Percentiles rank a stretch among this genome's conserved stretches.
phyloP scores from a whole-genome alignment of 1,284 basidiomycete species.

The Tilletia walkeri region DNA sequence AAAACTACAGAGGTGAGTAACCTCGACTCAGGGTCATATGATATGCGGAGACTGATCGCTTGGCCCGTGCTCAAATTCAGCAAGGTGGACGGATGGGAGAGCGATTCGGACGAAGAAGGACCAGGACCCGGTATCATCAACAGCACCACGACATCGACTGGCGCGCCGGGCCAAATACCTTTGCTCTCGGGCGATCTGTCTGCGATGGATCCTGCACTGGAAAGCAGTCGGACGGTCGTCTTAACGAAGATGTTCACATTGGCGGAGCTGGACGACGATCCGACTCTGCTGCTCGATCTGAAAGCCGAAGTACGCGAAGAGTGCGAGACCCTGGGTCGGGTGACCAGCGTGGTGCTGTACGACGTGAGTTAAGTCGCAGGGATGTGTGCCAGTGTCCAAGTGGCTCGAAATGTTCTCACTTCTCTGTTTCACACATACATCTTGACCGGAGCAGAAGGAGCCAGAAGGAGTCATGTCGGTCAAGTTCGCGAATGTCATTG shows the following conservation, averaged over 20 bases:
- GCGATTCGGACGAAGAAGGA: constrained; percentile 37
- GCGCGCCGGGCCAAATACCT: background rate
- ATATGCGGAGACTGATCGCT: background rate
- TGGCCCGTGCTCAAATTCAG: constrained; percentile 8
- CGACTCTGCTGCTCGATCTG: constrained; percentile 81
- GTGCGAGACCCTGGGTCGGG: constrained; percentile 80
- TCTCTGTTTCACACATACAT: background rate
- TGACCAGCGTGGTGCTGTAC: constrained; percentile 93
- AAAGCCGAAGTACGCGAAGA: constrained; percentile 96
- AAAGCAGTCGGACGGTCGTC: constrained; percentile 74
- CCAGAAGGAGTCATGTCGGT: constrained; percentile 92
- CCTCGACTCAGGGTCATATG: no score
- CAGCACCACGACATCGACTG: constrained; percentile 5
- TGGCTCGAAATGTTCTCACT: no score
- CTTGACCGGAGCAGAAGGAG: constrained; percentile 68
- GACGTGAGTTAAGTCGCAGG: constrained; percentile 67
- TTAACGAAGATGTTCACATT: constrained; percentile 93
- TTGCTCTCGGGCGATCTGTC: constrained; percentile 2
- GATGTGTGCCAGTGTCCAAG: no score
- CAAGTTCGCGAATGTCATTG: constrained; percentile 82
- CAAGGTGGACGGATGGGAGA: constrained; percentile 51
- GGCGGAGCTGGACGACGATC: constrained; percentile 81
- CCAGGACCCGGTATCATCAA: constrained; percentile 9
- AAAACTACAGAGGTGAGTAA: constrained; percentile 32
- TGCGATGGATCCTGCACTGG: constrained; percentile 19